Percentiles rank a stretch among this genome's conserved stretches.
These are phyloP conservation scores for Mercurialis annua DNA, from an alignment of 345 rosid species.

Conservation along the genomic window DNA sequence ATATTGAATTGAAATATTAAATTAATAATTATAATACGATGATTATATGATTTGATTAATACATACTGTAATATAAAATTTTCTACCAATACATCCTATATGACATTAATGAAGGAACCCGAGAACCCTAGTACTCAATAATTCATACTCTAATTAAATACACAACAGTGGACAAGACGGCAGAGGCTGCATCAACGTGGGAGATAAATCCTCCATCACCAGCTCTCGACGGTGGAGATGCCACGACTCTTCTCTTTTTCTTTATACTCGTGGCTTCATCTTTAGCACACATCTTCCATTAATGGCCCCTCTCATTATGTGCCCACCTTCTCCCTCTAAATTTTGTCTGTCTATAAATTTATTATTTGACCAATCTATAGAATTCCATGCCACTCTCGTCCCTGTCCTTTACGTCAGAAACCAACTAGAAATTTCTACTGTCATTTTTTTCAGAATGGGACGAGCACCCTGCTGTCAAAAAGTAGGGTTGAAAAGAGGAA, in stretches of 20 bases:
- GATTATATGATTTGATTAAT: too few species aligned
- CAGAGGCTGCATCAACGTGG: slow-evolving; percentile 37
- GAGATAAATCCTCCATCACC: slow-evolving; percentile 32
- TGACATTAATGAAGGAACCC: too few species aligned
- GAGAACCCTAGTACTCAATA: too few species aligned
- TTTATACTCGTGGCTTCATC: slow-evolving; percentile 42
- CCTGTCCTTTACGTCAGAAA: too few species aligned
- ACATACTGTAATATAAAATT: too few species aligned
- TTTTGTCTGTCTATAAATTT: neutral
- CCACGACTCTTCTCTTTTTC: slow-evolving; percentile 47
- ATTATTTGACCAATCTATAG: neutral
- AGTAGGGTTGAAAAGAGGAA: slow-evolving; percentile 58
- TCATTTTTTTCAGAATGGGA: slow-evolving; percentile 38
- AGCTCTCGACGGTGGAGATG: slow-evolving; percentile 49
- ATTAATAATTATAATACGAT: too few species aligned
- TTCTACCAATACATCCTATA: too few species aligned
- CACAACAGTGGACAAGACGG: too few species aligned
- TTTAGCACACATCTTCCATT: neutral
- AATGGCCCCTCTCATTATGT: neutral
- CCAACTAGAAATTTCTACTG: neutral
- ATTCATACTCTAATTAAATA: too few species aligned
- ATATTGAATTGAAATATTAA: too few species aligned
- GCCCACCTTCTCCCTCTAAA: neutral
- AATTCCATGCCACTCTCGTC: too few species aligned
- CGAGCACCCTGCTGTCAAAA: slow-evolving; percentile 72